These are phyloP conservation scores for Nasturtium officinale DNA, from an alignment of 345 rosid species.

Conservation along the genomic window DNA sequence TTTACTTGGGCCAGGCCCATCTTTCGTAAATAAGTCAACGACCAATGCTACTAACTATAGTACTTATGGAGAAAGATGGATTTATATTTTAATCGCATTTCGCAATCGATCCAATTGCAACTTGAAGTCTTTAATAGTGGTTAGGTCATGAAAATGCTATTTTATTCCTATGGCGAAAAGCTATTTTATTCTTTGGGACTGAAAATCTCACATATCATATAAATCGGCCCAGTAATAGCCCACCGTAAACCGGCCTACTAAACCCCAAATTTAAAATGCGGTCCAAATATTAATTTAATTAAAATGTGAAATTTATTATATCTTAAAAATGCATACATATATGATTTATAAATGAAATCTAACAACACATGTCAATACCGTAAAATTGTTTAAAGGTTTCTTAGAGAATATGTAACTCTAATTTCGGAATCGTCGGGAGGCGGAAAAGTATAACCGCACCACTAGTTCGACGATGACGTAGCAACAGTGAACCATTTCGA, in stretches of 20 bases:
- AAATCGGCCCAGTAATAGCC: background rate
- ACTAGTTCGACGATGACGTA: conserved; percentile 30
- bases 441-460: conserved; percentile 34
- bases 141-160: conserved; percentile 26
- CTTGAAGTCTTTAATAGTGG: conserved; percentile 38
- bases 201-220: conserved; percentile 1
- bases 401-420: too few species aligned
- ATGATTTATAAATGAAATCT: background rate
- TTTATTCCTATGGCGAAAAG: conserved; percentile 2
- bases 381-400: background rate
- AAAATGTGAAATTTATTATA: background rate
- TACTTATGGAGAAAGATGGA: conserved; percentile 34
- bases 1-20: conserved; percentile 39
- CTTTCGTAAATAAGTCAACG: conserved; percentile 23
- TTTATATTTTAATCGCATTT: conserved; percentile 2
- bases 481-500: conserved; percentile 27
- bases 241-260: background rate
- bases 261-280: conserved; percentile 5
- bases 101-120: background rate
- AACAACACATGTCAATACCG: background rate
- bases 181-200: background rate
- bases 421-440: conserved; percentile 29
- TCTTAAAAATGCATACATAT: background rate
- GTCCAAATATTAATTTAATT: background rate
- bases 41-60: background rate